A percentile compares a stretch with the other conserved stretches of the same genome.
Conservation (phyloP, 2,329 filamentous ascomycete species). For the Ascochyta lentis region DNA sequence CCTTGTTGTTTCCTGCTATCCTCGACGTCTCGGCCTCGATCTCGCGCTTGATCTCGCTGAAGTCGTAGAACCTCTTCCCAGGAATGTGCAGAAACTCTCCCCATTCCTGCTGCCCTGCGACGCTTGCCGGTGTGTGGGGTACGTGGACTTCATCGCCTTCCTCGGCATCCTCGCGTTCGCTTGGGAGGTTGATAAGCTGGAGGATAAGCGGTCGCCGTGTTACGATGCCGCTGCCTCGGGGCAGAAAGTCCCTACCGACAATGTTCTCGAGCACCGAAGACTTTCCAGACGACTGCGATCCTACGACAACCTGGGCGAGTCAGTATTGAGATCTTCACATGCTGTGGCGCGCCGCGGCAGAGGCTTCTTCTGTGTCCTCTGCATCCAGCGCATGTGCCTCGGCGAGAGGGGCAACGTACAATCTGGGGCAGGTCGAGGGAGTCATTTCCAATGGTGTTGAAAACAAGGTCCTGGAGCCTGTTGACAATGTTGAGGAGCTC, state of each 20-base stretch:
- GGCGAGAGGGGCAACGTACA: conserved; percentile 71
- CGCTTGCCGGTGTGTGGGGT: conserved; percentile 78
- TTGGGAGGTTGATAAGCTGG: conserved; percentile 95
- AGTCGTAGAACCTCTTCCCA: conserved; percentile 87
- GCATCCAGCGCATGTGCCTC: conserved; percentile 15
- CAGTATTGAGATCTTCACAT: conserved; percentile 18
- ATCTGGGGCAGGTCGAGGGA: conserved; percentile 97
- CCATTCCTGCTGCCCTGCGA: conserved; percentile 75
- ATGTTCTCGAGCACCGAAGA: conserved; percentile 99
- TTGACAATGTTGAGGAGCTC: conserved; percentile 95
- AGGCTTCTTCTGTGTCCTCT: conserved; percentile 15
- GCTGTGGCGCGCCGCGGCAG: conserved; percentile 10
- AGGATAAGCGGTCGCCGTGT: conserved; percentile 93
- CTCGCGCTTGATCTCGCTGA: conserved; percentile 90
- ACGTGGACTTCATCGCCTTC: conserved; percentile 70
- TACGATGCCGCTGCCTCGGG: conserved; percentile 94
- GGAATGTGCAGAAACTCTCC: conserved; percentile 97
- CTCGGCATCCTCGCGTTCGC: conserved; percentile 71
- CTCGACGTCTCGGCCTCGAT: conserved; percentile 96
- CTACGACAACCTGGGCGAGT: conserved; percentile 84
- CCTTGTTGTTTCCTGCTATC: conserved; percentile 96
- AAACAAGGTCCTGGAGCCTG: conserved; percentile 97
- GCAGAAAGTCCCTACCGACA: conserved; percentile 95
- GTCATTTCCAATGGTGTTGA: conserved; percentile 99
- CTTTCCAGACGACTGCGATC: conserved; percentile 97